Evolutionary conservation across 306 rosid species (phyloP).

Genomic region (Betula pendula): DNA sequence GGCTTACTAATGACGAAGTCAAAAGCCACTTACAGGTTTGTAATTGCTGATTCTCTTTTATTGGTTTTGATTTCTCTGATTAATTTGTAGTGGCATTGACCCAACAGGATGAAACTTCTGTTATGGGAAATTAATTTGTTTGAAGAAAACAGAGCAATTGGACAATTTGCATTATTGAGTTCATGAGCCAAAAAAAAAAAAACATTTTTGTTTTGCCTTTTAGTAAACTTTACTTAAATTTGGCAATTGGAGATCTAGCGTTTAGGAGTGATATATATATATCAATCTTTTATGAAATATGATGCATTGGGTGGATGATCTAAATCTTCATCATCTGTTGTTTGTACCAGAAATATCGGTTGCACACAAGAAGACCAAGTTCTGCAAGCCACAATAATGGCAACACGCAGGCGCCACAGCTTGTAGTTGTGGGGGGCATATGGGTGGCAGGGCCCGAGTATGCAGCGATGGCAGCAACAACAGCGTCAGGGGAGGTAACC

Average conservation of each 20-base stretch:
- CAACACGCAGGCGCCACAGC: conserved; percentile 52
- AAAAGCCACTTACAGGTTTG: conserved; percentile 94
- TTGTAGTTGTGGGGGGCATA: conserved; percentile 79
- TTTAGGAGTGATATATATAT: too few species aligned
- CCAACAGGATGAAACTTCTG: neutral
- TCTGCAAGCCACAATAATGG: conserved; percentile 45
- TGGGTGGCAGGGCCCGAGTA: conserved; percentile 80
- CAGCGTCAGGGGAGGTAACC: conserved; percentile 44
- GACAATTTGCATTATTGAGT: neutral
- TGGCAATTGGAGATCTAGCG: neutral
- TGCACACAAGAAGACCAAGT: conserved; percentile 76
- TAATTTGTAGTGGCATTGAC: neutral
- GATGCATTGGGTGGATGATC: neutral
- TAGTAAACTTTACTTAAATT: neutral
- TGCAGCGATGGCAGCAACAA: conserved; percentile 38
- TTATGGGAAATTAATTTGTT: neutral
- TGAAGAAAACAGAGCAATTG: neutral
- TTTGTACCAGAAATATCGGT: conserved; percentile 69
- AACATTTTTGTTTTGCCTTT: neutral
- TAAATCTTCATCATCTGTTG: neutral
- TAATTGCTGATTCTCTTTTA: neutral
- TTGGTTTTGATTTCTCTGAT: neutral
- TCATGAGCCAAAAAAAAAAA: neutral
- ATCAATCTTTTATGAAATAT: neutral
- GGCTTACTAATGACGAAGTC: conserved; percentile 95